Base-by-base conservation (phyloP, 768 basidiomycete species). In the Hericium alpestre region DNA sequence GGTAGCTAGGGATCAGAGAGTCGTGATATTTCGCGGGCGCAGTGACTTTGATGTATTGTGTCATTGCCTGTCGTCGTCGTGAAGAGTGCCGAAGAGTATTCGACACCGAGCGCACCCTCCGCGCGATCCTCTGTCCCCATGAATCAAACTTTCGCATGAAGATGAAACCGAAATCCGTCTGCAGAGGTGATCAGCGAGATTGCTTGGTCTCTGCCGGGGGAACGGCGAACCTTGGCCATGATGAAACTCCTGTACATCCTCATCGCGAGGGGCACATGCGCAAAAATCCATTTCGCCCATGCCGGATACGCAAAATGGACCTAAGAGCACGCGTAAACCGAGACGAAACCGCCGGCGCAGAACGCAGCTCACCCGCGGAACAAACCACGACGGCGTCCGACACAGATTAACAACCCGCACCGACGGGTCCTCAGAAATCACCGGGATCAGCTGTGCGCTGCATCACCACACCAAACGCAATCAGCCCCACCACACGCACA, bases 361-460 rank as follows among this genome's bases (percentile, higher is more conserved):
- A 22, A 6, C 8, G 32, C 32, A 32, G 63, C 63, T 54, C 47
- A 84, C 82, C 58, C 76, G 75, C 2, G 77, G 76, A 1, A 76
- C 41, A 61, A 73, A 79, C 81, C 82, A 84, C 60, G 80, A 77
- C 18, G 80, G 80, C 41, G 78, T 82, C 53, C 84, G 72, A 58
- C 58, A 59, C 63, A 85, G 81, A 65, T 86, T 80, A 56, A 79
- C 69, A 18, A 84, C 73, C 58, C 77, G 65, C 15, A 77, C 75
- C 7, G 76, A 73, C 10, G 74, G 69, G 58, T 82, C 79, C 43
- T 66, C 63, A 15, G 80, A 71, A 56, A 83, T 80, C 58, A 72
- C 63, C 11, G 81, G 80, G n/a, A 82, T 65, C 48, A 83, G 75
- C 65, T 87, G 84, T 6, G 83, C 80, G 18, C 83, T 84, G 56